Conservation (phyloP, 768 basidiomycete species). For the Albatrellus ellisii region DNA sequence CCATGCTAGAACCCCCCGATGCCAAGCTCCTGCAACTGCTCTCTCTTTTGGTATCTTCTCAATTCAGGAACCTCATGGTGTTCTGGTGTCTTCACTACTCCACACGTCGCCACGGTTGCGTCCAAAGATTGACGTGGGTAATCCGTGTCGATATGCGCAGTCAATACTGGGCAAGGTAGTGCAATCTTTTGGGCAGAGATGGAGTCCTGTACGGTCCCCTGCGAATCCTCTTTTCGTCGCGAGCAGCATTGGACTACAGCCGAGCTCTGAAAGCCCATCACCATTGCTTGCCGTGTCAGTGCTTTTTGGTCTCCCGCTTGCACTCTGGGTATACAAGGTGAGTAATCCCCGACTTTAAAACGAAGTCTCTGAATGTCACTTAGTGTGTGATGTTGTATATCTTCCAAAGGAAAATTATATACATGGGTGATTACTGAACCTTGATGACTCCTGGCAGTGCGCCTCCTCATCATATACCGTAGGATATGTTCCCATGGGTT, state of each 20-base stretch:
- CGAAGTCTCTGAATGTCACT: background rate
- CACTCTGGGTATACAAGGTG: slow-evolving; percentile 14
- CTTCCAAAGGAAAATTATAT: slow-evolving; percentile 37
- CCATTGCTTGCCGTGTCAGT: slow-evolving; percentile 6
- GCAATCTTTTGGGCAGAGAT: too few species aligned
- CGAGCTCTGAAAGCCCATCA: slow-evolving; percentile 8
- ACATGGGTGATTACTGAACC: slow-evolving; percentile 26
- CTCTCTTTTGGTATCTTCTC: too few species aligned
- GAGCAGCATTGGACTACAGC: slow-evolving; percentile 4
- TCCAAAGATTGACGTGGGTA: too few species aligned
- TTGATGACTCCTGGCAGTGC: background rate
- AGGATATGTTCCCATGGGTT: slow-evolving; percentile 29
- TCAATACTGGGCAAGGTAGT: too few species aligned
- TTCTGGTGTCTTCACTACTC: too few species aligned
- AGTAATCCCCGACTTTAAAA: background rate
- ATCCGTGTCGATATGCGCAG: too few species aligned
- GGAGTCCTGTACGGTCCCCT: too few species aligned
- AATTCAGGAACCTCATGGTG: too few species aligned
- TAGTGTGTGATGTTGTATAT: slow-evolving; percentile 34
- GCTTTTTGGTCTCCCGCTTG: slow-evolving; percentile 10
- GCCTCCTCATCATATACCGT: background rate
- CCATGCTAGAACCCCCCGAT: too few species aligned
- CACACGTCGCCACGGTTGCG: too few species aligned
- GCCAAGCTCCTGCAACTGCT: too few species aligned
- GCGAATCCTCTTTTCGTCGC: too few species aligned